These are phyloP conservation scores for Dendrostoma leiphaemia DNA, from an alignment of 2,329 filamentous ascomycete species.

Conservation along the genomic window DNA sequence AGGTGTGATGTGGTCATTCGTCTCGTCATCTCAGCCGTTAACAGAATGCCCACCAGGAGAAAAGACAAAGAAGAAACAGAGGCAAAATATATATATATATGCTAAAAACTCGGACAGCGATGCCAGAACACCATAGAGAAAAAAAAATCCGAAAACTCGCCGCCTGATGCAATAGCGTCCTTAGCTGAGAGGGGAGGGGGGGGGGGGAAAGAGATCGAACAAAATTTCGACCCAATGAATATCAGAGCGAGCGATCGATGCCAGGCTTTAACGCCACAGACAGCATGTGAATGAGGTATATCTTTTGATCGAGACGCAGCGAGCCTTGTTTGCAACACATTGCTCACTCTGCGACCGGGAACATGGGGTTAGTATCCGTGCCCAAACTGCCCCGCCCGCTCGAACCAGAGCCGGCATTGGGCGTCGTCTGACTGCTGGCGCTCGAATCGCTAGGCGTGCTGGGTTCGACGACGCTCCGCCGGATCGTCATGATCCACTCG, in stretches of 20 bases:
- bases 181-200: too few species aligned
- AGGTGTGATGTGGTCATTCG: slow-evolving; percentile 15
- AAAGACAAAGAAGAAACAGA: too few species aligned
- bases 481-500: slow-evolving; percentile 77
- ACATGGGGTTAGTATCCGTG: slow-evolving; percentile 34
- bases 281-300: not conserved
- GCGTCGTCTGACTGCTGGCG: slow-evolving; percentile 39
- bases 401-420: slow-evolving; percentile 28
- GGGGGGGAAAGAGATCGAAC: not conserved
- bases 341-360: slow-evolving; percentile 19
- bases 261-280: not conserved
- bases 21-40: slow-evolving; percentile 14
- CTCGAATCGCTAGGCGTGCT: slow-evolving; percentile 59
- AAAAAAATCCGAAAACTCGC: slow-evolving; percentile 10
- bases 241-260: too few species aligned
- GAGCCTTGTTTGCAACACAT: too few species aligned
- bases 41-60: not conserved
- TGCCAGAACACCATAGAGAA: not conserved
- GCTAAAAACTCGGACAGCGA: not conserved
- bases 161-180: slow-evolving; percentile 11
- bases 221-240: too few species aligned
- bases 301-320: not conserved
- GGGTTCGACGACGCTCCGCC: slow-evolving; percentile 63
- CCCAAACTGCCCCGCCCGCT: slow-evolving; percentile 27
- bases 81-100: too few species aligned